Base-by-base conservation (phyloP, 139 green algal genomes). In the Trebouxia sp. region DNA sequence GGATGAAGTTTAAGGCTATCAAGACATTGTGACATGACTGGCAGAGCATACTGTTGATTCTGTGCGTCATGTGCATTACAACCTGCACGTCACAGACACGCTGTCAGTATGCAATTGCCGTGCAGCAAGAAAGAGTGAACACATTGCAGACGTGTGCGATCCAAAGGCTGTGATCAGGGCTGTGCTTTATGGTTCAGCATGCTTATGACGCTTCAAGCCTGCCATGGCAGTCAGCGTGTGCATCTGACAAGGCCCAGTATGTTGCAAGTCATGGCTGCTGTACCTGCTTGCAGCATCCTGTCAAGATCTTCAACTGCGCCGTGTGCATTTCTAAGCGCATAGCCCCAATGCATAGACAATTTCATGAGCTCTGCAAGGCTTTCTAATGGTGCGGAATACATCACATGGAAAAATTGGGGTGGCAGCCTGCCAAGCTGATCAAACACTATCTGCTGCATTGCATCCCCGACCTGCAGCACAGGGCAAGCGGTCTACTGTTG, bases 331-430 rank as follows among this genome's bases (percentile, higher is more conserved):
- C 91, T 82, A 82, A 98, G 95, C 88, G 92, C 89, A 87, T 95
- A 95, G 9, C 94, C 94, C 0, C 93, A 96, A 85, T 94, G 94
- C 42, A 97, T 86, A 35, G 97, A 88, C 43, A 78, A 94, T 79
- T 91, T 93, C 89, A 98, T 96, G 1, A 98, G 89, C 82, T 97
- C 90, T 28, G 94, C 90, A 43, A 98, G 82, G 79, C 93, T 94
- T 38, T 98, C 94, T 12, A 56, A 58, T 32, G 89, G 85, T 3
- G 92, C 90, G 41, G 74, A 86, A 42, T 98, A 89, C 5, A 85
- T 93, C 42, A 98, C 91, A 20, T 89, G 75, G 79, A 98, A 98
- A 74, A 93, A 96, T 72, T 94, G 80, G 17, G 91, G 89, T 6
- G 95, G 95, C 67, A 98, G 88, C 0, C 85, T 91, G 20, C 94